Evolutionary conservation across 495 filamentous ascomycete species (phyloP), one percentile per base, ranked within the genome.

Genomic region (Amniculicola lignicola): DNA sequence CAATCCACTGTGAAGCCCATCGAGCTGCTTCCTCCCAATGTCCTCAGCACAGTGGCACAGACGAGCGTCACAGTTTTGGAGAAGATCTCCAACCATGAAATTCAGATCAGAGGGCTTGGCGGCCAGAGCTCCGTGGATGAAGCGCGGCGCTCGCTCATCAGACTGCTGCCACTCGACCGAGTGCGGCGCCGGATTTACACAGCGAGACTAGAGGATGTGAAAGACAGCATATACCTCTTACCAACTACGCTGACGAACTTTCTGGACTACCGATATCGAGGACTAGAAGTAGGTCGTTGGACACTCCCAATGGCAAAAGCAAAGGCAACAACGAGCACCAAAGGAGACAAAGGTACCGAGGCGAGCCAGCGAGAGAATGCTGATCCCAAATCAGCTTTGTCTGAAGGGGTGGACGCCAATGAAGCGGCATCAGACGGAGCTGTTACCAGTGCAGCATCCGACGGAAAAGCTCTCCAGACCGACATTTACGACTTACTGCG

Each of bases 111-210:
- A 22, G 61, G 43, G 10, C 15, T n/a, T n/a, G n/a, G 47, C 4
- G 23, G 38, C 36, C 56, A 60, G 28, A 12, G 1, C n/a, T 28
- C 46, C 3, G 45, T 52, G 2, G 37, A 43, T 9, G 61, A 64
- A 24, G 61, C 61, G n/a, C n/a, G 47, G 22, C 61, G 61, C 11
- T 42, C 37, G 16, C 36, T 63, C 6, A 22, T 63, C 5, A 29
- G 24, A 23, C 21, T 63, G 37, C 54, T 63, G 16, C 48, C 49
- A 4, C 12, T 59, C n/a, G 16, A 57, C n/a, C n/a, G n/a, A n/a
- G n/a, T 4, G 3, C 36, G 0, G 2, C 28, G 10, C n/a, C 36
- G 11, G 12, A 41, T 23, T 28, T 24, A n/a, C 16, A 15, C 15
- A 21, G 51, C 21, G 24, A 55, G 15, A 41, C 36, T 24, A 22